phyloP scores from a whole-genome alignment of 805 yeast species.

The Suhomyces sp. region DNA sequence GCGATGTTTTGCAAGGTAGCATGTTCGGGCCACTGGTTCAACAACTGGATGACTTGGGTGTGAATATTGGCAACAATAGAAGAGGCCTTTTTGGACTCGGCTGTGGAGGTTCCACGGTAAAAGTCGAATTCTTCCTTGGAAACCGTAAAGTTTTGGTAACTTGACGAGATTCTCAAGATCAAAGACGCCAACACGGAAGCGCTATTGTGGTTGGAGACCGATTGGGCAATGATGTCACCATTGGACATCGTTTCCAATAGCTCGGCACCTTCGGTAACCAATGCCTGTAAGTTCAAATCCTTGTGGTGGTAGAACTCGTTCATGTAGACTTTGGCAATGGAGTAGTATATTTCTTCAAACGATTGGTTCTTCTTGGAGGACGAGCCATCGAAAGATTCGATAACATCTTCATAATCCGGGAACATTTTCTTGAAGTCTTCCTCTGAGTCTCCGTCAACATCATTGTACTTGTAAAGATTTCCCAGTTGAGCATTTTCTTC shows the following conservation, averaged over 20 bases:
- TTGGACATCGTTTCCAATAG: slow-evolving; percentile 10
- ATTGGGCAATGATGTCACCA: slow-evolving; percentile 3
- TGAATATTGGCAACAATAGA: slow-evolving; percentile 34
- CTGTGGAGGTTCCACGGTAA: slow-evolving; percentile 59
- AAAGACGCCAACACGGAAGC: slow-evolving; percentile 20
- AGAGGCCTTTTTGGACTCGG: slow-evolving; percentile 62
- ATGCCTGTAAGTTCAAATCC: slow-evolving; percentile 14
- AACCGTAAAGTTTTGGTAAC: slow-evolving; percentile 16
- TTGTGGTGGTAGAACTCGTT: slow-evolving; percentile 31
- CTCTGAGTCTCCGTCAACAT: slow-evolving; percentile 64
- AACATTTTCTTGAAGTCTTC: slow-evolving; percentile 77
- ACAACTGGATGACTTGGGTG: slow-evolving; percentile 38
- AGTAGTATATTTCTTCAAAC: slow-evolving; percentile 46
- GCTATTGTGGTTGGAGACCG: slow-evolving; percentile 11
- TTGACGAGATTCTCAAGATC: slow-evolving; percentile 16
- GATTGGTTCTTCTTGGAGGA: slow-evolving; percentile 17
- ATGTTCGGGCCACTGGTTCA: slow-evolving; percentile 90
- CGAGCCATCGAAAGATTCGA: slow-evolving; percentile 27
- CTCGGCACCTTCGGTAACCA: slow-evolving; percentile 43
- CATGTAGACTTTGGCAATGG: slow-evolving; percentile 50
- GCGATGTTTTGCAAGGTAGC: slow-evolving; percentile 73
- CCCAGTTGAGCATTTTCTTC: slow-evolving; percentile 58
- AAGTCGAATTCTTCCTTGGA: slow-evolving; percentile 40
- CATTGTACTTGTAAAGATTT: slow-evolving; percentile 63
- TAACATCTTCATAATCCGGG: slow-evolving; percentile 79